phyloP scores from a whole-genome alignment of 1,139 yeast species.

The Blastobotrys buckinghamii region DNA sequence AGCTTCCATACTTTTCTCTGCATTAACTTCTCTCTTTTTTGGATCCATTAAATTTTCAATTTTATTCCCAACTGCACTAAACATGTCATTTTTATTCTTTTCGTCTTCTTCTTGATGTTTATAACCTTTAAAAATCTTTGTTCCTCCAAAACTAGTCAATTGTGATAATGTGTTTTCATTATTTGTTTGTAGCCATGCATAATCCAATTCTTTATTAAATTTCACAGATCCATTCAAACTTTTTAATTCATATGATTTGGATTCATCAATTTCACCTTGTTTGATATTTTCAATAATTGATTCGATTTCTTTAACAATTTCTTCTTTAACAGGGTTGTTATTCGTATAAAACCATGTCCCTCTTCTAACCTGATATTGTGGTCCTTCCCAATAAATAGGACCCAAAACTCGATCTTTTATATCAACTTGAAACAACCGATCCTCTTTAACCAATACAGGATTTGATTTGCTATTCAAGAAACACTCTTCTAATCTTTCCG shows the following conservation, averaged over 20 bases:
- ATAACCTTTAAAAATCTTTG: conserved; percentile 20
- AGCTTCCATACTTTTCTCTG: conserved; percentile 17
- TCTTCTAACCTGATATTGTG: conserved; percentile 72
- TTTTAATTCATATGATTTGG: conserved; percentile 3
- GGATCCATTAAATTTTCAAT: conserved; percentile 7
- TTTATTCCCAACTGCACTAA: conserved; percentile 4
- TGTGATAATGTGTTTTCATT: conserved; percentile 5
- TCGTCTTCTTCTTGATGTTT: conserved; percentile 8
- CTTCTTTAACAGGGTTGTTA: conserved; percentile 47
- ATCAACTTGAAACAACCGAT: conserved; percentile 69
- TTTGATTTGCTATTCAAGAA: background rate
- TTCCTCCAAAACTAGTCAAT: conserved; percentile 4
- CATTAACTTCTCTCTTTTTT: background rate
- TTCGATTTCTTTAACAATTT: conserved; percentile 56
- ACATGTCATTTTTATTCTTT: background rate
- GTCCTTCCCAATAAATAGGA: conserved; percentile 90
- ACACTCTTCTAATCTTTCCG: conserved; percentile 48
- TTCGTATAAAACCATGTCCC: conserved; percentile 72
- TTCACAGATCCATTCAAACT: conserved; percentile 8
- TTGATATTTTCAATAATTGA: conserved; percentile 11
- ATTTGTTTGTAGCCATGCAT: conserved; percentile 13
- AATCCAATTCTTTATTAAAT: conserved; percentile 10
- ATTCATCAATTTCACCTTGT: conserved; percentile 6
- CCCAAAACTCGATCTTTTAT: conserved; percentile 45
- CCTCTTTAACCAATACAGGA: conserved; percentile 68